These are phyloP conservation scores for Metschnikowia bowlesiae DNA, from an alignment of 805 yeast genomes.

Conservation along the genomic window DNA sequence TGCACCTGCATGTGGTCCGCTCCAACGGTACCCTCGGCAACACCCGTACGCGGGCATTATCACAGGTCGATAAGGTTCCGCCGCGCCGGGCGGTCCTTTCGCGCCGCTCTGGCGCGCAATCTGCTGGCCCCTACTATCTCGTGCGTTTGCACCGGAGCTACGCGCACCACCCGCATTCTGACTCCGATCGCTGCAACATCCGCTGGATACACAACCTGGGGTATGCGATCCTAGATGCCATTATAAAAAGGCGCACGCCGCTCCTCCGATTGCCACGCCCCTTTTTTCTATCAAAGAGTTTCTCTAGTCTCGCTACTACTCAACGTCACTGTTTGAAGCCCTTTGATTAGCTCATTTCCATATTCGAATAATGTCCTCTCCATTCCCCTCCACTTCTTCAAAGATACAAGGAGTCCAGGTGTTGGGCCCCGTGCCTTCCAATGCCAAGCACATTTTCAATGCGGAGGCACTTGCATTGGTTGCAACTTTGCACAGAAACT, in stretches of 20 bases:
- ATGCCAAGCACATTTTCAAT: slow-evolving; percentile 52
- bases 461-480: slow-evolving; percentile 64
- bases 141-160: slow-evolving; percentile 6
- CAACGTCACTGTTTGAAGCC: background rate
- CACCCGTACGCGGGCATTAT: background rate
- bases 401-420: slow-evolving; percentile 50
- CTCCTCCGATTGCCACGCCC: background rate
- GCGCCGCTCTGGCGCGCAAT: background rate
- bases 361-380: slow-evolving; percentile 21
- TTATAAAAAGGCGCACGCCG: slow-evolving; percentile 9
- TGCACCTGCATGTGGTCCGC: background rate
- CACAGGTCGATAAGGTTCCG: slow-evolving; percentile 6
- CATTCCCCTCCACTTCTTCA: slow-evolving; percentile 43
- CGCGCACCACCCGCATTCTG: slow-evolving; percentile 13
- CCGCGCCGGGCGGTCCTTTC: slow-evolving; percentile 6
- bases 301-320: background rate
- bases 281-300: background rate
- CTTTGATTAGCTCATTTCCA: background rate
- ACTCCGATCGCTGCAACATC: slow-evolving; percentile 16
- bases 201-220: slow-evolving; percentile 15
- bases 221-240: background rate
- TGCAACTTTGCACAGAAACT: slow-evolving; percentile 68
- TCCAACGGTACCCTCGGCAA: background rate
- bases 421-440: slow-evolving; percentile 47
- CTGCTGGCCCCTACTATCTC: slow-evolving; percentile 1